These are phyloP conservation scores for Fusarium cyanostomum DNA, from an alignment of 2,329 filamentous ascomycete species.

Conservation along the genomic window DNA sequence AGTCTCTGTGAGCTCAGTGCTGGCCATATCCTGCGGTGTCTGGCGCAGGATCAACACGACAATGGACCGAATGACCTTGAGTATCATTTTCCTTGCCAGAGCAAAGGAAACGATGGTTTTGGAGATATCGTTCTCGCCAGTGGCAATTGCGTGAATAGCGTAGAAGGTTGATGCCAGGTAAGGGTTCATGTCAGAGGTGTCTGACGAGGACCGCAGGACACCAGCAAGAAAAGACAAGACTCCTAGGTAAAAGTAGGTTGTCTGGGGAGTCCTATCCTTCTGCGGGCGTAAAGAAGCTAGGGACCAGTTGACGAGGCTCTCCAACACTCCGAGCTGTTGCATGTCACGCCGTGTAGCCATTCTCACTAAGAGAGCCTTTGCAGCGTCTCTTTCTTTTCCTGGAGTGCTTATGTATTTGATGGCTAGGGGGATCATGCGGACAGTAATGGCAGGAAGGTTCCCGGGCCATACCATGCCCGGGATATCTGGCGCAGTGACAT, in stretches of 20 bases:
- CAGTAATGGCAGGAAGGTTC: slow-evolving; percentile 74
- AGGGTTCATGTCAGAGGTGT: slow-evolving; percentile 76
- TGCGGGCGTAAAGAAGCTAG: slow-evolving; percentile 65
- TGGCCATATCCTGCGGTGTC: slow-evolving; percentile 52
- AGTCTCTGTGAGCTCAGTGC: slow-evolving; percentile 74
- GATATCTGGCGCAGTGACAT: slow-evolving; percentile 54
- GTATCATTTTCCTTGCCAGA: slow-evolving; percentile 79
- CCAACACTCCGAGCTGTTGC: slow-evolving; percentile 77
- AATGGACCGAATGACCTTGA: slow-evolving; percentile 85
- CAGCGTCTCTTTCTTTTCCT: slow-evolving; percentile 89
- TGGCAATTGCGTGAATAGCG: slow-evolving; percentile 67
- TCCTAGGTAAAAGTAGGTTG: slow-evolving; percentile 81
- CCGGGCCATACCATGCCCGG: slow-evolving; percentile 64
- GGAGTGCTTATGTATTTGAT: slow-evolving; percentile 76
- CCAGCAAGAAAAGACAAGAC: slow-evolving; percentile 82
- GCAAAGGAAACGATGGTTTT: slow-evolving; percentile 74
- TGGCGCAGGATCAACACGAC: slow-evolving; percentile 71
- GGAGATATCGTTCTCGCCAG: slow-evolving; percentile 58
- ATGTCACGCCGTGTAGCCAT: slow-evolving; percentile 88
- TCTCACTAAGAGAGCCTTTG: slow-evolving; percentile 82
- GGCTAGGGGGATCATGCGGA: slow-evolving; percentile 75
- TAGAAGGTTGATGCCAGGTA: slow-evolving; percentile 74
- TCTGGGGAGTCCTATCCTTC: slow-evolving; percentile 49
- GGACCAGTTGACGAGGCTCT: slow-evolving; percentile 76
- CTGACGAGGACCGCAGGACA: slow-evolving; percentile 73